phyloP scores from a whole-genome alignment of 75 land plant species.

The Chamaecyparis obtusa region DNA sequence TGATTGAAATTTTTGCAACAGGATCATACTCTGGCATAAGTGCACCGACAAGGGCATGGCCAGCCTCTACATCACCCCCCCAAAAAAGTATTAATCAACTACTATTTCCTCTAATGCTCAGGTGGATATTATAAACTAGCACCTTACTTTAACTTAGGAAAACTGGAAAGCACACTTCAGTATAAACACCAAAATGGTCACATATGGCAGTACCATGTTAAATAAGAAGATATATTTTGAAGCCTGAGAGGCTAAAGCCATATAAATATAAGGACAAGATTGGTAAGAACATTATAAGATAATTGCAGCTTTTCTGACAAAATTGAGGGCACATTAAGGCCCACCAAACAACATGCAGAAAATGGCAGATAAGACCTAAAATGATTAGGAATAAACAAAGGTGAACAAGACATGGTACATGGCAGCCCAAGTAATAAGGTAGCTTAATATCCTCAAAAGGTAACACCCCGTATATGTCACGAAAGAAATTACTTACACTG shows the following conservation, averaged over 20 bases:
- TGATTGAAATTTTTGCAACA: slow-evolving; percentile 98
- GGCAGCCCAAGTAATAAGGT: neutral
- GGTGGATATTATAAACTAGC: neutral
- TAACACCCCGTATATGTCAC: neutral
- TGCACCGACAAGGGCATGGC: slow-evolving; percentile 99
- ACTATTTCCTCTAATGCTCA: neutral
- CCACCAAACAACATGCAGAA: neutral
- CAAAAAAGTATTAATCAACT: neutral
- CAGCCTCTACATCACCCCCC: slow-evolving; percentile 69
- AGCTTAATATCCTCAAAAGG: neutral
- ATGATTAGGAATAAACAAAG: neutral
- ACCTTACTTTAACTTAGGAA: neutral
- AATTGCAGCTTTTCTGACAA: neutral
- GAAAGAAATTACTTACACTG: neutral
- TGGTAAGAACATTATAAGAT: neutral
- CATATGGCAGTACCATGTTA: neutral
- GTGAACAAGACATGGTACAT: neutral
- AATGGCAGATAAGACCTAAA: neutral
- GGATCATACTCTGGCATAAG: slow-evolving; percentile 99
- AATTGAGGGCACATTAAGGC: neutral
- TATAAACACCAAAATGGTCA: neutral
- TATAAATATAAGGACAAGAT: neutral
- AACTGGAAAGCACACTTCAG: neutral
- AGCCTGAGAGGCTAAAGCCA: neutral
- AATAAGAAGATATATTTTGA: neutral